A percentile compares a stretch with the other conserved stretches of the same genome.
phyloP scores from a whole-genome alignment of 306 rosid genomes.

The Cucurbita moschata region DNA sequence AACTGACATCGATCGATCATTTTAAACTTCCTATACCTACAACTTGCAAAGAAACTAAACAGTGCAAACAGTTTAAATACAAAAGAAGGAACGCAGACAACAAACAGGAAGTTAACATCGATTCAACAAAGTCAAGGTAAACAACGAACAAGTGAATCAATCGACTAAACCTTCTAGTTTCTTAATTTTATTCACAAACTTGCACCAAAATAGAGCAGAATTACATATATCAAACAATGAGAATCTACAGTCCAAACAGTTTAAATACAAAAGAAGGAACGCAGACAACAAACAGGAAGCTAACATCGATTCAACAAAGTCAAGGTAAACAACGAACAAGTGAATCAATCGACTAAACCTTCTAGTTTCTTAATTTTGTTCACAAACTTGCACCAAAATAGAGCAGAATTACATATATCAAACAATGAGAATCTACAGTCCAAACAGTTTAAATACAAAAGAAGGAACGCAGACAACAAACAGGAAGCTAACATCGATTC shows the following conservation, averaged over 20 bases:
- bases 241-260: neutral
- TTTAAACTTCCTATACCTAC: neutral
- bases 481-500: too few relatives aligned
- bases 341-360: neutral
- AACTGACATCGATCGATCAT: neutral
- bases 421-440: conserved; percentile 6
- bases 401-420: neutral
- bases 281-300: neutral
- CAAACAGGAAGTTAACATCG: neutral
- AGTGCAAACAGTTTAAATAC: neutral
- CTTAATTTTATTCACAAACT: neutral
- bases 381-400: neutral
- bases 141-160: neutral
- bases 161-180: neutral
- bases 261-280: too few relatives aligned
- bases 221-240: neutral
- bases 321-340: neutral
- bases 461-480: too few relatives aligned
- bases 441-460: too few relatives aligned
- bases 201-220: neutral
- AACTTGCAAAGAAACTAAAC: neutral
- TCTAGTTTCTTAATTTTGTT: neutral
- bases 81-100: neutral
- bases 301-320: neutral
- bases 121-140: neutral